Percentiles rank a stretch among this genome's conserved stretches.
Evolutionary conservation across 257 asterid genomes (phyloP).

Genomic region (Solanum pimpinellifolium): DNA sequence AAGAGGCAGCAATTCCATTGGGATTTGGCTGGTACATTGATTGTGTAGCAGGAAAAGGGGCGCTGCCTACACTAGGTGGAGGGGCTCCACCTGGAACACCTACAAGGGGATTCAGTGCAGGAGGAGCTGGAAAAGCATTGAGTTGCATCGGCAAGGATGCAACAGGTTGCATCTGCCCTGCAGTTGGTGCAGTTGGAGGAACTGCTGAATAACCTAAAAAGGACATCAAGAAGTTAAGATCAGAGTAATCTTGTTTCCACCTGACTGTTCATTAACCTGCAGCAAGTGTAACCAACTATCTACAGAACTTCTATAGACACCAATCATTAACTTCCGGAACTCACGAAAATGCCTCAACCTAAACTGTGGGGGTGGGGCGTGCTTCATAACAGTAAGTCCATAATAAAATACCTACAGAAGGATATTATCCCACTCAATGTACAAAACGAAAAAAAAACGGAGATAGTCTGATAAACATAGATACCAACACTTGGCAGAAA

Average conservation of each 20-base stretch:
- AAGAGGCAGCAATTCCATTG: not conserved
- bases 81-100: constrained; percentile 26
- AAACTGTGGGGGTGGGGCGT: not conserved
- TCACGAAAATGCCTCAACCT: not conserved
- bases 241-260: not conserved
- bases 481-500: not conserved
- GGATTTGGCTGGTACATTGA: constrained; percentile 20
- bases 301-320: not conserved
- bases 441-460: not conserved
- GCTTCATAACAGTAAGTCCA: not conserved
- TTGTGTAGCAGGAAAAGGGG: constrained; percentile 9
- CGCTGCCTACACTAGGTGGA: constrained; percentile 15
- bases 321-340: not conserved
- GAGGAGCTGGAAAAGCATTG: constrained; percentile 14
- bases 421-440: not conserved
- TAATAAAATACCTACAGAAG: not conserved
- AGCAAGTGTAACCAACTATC: not conserved
- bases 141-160: constrained; percentile 21
- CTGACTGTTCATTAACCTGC: not conserved
- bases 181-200: constrained; percentile 13
- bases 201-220: constrained; percentile 26
- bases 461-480: not conserved
- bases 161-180: constrained; percentile 23
- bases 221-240: not conserved
- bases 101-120: constrained; percentile 9